Conservation (phyloP, 2,329 filamentous ascomycete genomes). For the Sordariomycetes sp. region DNA sequence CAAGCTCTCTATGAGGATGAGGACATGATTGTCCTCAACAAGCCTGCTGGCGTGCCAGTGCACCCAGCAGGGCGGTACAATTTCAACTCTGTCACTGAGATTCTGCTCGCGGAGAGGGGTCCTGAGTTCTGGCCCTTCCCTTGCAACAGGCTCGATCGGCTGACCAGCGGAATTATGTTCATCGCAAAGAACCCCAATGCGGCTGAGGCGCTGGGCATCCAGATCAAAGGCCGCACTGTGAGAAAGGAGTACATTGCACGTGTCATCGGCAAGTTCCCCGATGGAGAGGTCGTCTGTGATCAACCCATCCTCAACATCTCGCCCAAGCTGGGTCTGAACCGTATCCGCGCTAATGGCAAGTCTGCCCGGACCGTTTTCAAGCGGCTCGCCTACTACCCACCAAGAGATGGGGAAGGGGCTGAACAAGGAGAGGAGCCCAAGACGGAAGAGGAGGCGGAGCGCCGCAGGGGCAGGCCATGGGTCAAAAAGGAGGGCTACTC, state of each 20-base stretch:
- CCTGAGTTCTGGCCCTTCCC: conserved; percentile 49
- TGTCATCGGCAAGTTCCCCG: conserved; percentile 84
- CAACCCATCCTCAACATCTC: conserved; percentile 91
- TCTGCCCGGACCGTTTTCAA: conserved; percentile 86
- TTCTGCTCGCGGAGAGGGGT: conserved; percentile 70
- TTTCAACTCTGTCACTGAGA: conserved; percentile 90
- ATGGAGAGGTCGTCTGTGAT: conserved; percentile 84
- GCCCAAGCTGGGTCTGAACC: conserved; percentile 87
- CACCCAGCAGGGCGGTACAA: conserved; percentile 94
- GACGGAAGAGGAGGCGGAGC: conserved; percentile 7
- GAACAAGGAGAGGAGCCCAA: conserved; percentile 8
- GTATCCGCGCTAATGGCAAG: conserved; percentile 90
- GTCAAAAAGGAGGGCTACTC: conserved; percentile 71
- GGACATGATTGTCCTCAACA: conserved; percentile 92
- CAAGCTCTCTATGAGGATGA: conserved; percentile 84
- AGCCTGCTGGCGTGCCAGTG: conserved; percentile 89
- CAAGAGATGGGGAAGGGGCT: conserved; percentile 6
- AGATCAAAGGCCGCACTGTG: conserved; percentile 73
- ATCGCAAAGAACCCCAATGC: conserved; percentile 78
- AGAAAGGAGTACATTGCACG: conserved; percentile 93
- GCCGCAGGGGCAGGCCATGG: conserved; percentile 25
- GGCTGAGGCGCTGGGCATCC: conserved; percentile 65
- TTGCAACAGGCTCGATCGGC: conserved; percentile 86
- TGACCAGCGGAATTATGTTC: conserved; percentile 98
- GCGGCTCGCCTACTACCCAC: conserved; percentile 80